phyloP scores from a whole-genome alignment of 1,284 basidiomycete species.

The Leccinum subfulvum region DNA sequence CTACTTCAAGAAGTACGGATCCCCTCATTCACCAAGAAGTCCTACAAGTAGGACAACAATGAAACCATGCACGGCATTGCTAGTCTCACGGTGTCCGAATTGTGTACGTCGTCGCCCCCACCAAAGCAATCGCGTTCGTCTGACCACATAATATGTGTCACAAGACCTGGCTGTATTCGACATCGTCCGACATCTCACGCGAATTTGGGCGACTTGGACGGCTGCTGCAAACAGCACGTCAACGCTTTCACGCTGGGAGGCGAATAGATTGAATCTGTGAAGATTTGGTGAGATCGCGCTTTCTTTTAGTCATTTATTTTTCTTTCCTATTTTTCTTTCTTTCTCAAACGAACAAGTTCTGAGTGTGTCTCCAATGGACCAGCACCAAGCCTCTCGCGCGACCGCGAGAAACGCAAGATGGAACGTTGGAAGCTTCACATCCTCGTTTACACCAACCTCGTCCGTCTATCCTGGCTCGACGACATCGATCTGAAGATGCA shows the following conservation, averaged over 20 bases:
- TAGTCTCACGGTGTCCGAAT: too few species aligned
- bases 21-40: too few species aligned
- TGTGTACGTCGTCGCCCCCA: too few species aligned
- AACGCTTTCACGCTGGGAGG: conserved; percentile 77
- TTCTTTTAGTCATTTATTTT: too few species aligned
- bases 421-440: conserved; percentile 91
- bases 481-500: conserved; percentile 93
- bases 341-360: conserved; percentile 43
- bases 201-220: too few species aligned
- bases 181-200: conserved; percentile 48
- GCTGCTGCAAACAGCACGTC: too few species aligned
- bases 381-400: conserved; percentile 92
- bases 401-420: conserved; percentile 93
- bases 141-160: not conserved
- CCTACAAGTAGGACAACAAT: too few species aligned
- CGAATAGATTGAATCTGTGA: too few species aligned
- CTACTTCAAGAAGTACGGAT: too few species aligned
- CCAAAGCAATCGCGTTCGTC: not conserved
- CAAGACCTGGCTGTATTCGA: conserved; percentile 97
- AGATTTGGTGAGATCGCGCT: too few species aligned
- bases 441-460: conserved; percentile 93
- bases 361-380: conserved; percentile 84
- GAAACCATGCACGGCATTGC: too few species aligned
- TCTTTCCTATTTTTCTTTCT: not conserved
- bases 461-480: conserved; percentile 88